A percentile compares a stretch with the other conserved stretches of the same genome.
phyloP scores from a whole-genome alignment of 371 early-diverging fungal species.

The Choanephora cucurbitarum region DNA sequence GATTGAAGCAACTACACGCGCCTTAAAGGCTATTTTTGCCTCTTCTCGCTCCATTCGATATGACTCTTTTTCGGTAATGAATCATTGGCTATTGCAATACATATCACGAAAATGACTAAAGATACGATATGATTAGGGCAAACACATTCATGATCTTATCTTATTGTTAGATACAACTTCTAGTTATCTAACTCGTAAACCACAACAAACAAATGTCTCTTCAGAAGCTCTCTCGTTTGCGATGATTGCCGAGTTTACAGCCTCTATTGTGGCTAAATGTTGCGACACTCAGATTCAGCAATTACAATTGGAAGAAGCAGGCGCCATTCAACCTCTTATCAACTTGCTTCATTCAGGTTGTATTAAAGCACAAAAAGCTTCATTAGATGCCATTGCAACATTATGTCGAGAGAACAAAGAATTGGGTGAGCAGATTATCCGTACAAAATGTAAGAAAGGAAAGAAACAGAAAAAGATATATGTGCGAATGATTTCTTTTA shows the following conservation, averaged over 20 bases:
- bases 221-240: constrained; percentile 52
- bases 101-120: background rate
- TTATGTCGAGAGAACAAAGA: constrained; percentile 67
- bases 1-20: constrained; percentile 73
- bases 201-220: constrained; percentile 23
- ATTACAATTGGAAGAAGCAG: constrained; percentile 57
- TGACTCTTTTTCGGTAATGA: constrained; percentile 59
- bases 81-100: background rate
- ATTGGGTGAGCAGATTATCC: constrained; percentile 52
- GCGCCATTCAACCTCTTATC: constrained; percentile 63
- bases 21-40: constrained; percentile 75
- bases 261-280: constrained; percentile 68
- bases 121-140: constrained; percentile 20
- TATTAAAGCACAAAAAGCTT: constrained; percentile 76
- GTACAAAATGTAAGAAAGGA: constrained; percentile 45
- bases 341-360: constrained; percentile 60
- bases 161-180: constrained; percentile 35
- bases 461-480: background rate
- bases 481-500: background rate
- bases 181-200: constrained; percentile 23
- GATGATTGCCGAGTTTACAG: constrained; percentile 70
- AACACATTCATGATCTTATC: constrained; percentile 42
- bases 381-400: constrained; percentile 74
- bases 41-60: constrained; percentile 54
- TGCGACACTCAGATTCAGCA: constrained; percentile 67